Conservation (phyloP, 805 yeast genomes). For the Candida tammaniensis region DNA sequence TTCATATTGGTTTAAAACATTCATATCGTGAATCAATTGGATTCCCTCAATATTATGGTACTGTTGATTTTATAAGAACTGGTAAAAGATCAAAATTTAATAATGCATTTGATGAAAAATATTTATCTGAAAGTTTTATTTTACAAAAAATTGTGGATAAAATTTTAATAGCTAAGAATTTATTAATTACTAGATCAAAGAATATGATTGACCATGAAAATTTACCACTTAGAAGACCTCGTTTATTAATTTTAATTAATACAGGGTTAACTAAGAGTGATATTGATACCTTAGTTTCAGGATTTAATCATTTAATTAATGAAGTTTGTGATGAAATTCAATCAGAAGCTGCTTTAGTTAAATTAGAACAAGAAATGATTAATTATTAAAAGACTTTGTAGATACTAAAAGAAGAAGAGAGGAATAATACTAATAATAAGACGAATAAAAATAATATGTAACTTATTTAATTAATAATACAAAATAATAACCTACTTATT, state of each 20-base stretch:
- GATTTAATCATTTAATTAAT: conserved; percentile 20
- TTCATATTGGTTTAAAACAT: conserved; percentile 61
- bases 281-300: conserved; percentile 19
- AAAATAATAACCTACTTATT: conserved; percentile 8
- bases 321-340: conserved; percentile 22
- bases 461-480: background rate
- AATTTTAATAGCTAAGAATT: conserved; percentile 46
- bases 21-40: conserved; percentile 41
- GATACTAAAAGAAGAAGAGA: background rate
- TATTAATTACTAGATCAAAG: conserved; percentile 64
- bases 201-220: conserved; percentile 70
- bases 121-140: conserved; percentile 55
- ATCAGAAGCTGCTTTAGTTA: conserved; percentile 22
- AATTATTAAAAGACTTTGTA: conserved; percentile 5
- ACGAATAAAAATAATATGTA: background rate
- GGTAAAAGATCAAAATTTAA: conserved; percentile 43
- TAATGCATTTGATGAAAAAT: conserved; percentile 39
- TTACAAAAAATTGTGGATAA: conserved; percentile 66
- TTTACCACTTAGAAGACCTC: conserved; percentile 50
- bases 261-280: conserved; percentile 27
- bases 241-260: conserved; percentile 31
- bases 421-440: conserved; percentile 2
- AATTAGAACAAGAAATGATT: conserved; percentile 18
- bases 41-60: conserved; percentile 53
- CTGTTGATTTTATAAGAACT: conserved; percentile 39